Evolutionary conservation across 768 basidiomycete species (phyloP).

Genomic region (Tricholoma sp.): DNA sequence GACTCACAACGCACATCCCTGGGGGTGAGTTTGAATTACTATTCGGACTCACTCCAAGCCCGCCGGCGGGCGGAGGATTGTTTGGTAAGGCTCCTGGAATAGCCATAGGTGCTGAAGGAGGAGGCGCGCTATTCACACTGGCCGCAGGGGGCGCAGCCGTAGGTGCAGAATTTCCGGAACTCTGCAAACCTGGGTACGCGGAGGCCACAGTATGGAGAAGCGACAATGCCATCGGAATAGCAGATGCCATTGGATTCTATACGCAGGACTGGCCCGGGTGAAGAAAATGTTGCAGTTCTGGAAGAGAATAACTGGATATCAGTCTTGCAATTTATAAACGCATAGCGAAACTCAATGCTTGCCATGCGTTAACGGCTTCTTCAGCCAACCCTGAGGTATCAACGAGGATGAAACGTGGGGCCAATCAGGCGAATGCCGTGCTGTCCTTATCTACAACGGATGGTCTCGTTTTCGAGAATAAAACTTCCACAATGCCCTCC

Average conservation of each 20-base stretch:
- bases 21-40: conserved; percentile 24
- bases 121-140: conserved; percentile 16
- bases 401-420: conserved; percentile 31
- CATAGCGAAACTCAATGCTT: conserved; percentile 12
- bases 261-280: conserved; percentile 15
- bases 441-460: conserved; percentile 22
- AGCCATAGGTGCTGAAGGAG: conserved; percentile 27
- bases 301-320: conserved; percentile 1
- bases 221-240: conserved; percentile 42
- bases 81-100: conserved; percentile 22
- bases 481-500: conserved; percentile 32
- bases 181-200: conserved; percentile 22
- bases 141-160: conserved; percentile 16
- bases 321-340: conserved; percentile 25
- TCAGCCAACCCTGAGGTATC: conserved; percentile 12
- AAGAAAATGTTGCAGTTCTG: conserved; percentile 1
- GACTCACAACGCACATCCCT: conserved; percentile 47
- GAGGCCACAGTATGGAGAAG: conserved; percentile 34
- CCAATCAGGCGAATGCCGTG: conserved; percentile 25
- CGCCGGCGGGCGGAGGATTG: conserved; percentile 18
- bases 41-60: conserved; percentile 22
- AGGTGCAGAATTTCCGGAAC: conserved; percentile 24
- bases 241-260: conserved; percentile 31
- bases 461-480: conserved; percentile 3
- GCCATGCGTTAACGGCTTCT: conserved; percentile 20